A percentile compares a stretch with the other conserved stretches of the same genome.
phyloP scores from a whole-genome alignment of 768 basidiomycete genomes.

The Rhizopogon roseolus region DNA sequence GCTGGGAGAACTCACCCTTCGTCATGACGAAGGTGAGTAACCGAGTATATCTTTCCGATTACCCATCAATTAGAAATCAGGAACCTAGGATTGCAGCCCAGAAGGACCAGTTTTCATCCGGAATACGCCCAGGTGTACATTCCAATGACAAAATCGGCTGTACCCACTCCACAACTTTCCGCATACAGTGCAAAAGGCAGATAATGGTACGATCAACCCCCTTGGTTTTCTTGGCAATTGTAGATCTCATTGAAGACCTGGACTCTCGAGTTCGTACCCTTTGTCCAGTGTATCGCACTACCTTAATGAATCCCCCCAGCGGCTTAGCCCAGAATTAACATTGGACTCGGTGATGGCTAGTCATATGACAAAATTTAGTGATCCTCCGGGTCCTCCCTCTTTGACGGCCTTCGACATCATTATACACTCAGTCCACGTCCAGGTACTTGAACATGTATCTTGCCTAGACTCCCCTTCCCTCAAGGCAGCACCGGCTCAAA shows the following conservation, averaged over 20 bases:
- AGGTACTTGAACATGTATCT: constrained; percentile 42
- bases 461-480: neutral
- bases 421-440: constrained; percentile 36
- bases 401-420: constrained; percentile 36
- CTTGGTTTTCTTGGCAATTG: constrained; percentile 40
- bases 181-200: constrained; percentile 8
- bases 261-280: constrained; percentile 36
- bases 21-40: constrained; percentile 36
- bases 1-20: constrained; percentile 48
- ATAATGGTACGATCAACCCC: constrained; percentile 51
- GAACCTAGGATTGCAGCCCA: neutral
- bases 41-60: neutral
- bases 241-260: constrained; percentile 43
- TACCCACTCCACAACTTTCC: neutral
- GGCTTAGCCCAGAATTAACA: constrained; percentile 31
- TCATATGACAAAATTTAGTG: constrained; percentile 31
- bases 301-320: constrained; percentile 18
- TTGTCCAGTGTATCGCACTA: neutral
- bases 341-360: constrained; percentile 38
- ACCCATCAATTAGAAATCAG: neutral
- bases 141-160: neutral
- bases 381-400: constrained; percentile 11
- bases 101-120: neutral
- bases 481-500: neutral
- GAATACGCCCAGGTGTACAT: neutral